phyloP scores from a whole-genome alignment of 208 protist genomes.

The Crithidia acanthocephali region DNA sequence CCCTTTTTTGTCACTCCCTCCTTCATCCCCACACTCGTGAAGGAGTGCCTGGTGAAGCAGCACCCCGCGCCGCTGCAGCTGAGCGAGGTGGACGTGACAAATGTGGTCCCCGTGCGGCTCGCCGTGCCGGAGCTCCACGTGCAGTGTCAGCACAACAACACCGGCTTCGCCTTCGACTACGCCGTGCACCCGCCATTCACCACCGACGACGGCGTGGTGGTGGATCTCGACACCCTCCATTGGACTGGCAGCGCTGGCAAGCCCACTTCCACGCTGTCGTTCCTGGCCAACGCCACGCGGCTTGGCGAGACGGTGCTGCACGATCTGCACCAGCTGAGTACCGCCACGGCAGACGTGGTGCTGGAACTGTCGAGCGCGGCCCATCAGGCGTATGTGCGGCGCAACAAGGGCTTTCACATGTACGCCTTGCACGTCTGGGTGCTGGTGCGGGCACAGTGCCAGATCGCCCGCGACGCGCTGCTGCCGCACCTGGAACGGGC shows the following conservation, averaged over 20 bases:
- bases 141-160: constrained; percentile 41
- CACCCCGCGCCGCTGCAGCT: constrained; percentile 22
- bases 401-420: constrained; percentile 54
- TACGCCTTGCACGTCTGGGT: constrained; percentile 37
- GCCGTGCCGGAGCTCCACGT: constrained; percentile 25
- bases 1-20: constrained; percentile 37
- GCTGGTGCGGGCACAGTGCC: constrained; percentile 26
- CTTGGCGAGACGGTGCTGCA: constrained; percentile 32
- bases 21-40: constrained; percentile 25
- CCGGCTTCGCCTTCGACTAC: constrained; percentile 40
- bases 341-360: constrained; percentile 28
- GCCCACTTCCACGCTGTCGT: constrained; percentile 33
- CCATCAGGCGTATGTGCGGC: constrained; percentile 29
- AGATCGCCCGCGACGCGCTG: constrained; percentile 36
- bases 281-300: constrained; percentile 43
- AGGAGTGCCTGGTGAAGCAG: constrained; percentile 25
- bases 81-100: constrained; percentile 25
- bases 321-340: constrained; percentile 23
- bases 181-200: constrained; percentile 27
- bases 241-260: constrained; percentile 33
- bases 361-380: constrained; percentile 52
- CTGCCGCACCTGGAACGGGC: constrained; percentile 41
- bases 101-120: constrained; percentile 32
- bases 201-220: constrained; percentile 15
- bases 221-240: constrained; percentile 24